phyloP scores from a whole-genome alignment of 305 asterid genomes.

The Solanum hybrid region DNA sequence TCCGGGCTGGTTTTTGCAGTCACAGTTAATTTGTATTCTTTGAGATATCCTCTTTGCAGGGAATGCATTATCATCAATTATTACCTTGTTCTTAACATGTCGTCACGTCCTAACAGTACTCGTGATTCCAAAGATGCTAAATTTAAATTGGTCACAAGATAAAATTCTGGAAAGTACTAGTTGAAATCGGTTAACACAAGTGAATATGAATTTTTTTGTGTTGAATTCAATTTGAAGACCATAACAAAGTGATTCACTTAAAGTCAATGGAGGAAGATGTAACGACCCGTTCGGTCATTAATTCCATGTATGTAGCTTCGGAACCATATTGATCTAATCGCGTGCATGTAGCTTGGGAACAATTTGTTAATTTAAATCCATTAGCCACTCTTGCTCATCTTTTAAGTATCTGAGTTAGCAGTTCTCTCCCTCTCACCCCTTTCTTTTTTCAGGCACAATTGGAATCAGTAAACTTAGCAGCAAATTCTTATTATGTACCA shows the following conservation, averaged over 20 bases:
- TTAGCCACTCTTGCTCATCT: background rate
- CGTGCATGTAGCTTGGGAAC: background rate
- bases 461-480: conserved; percentile 41
- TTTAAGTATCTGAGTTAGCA: background rate
- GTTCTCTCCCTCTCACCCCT: background rate
- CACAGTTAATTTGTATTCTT: background rate
- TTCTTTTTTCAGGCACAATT: conserved; percentile 40
- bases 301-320: background rate
- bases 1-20: background rate
- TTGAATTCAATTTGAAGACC: background rate
- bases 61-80: background rate
- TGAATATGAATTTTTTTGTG: background rate
- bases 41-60: background rate
- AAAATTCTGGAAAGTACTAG: background rate
- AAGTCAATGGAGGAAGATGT: background rate
- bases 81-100: background rate
- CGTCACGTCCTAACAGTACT: background rate
- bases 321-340: background rate
- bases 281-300: background rate
- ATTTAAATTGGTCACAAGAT: background rate
- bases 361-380: background rate
- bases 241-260: background rate
- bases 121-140: background rate
- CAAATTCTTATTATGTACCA: conserved; percentile 48
- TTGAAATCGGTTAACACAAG: background rate